A percentile compares a stretch with the other conserved stretches of the same genome.
These are phyloP conservation scores for Tetrapisispora pingtungensis DNA, from an alignment of 805 yeast species.

Conservation along the genomic window DNA sequence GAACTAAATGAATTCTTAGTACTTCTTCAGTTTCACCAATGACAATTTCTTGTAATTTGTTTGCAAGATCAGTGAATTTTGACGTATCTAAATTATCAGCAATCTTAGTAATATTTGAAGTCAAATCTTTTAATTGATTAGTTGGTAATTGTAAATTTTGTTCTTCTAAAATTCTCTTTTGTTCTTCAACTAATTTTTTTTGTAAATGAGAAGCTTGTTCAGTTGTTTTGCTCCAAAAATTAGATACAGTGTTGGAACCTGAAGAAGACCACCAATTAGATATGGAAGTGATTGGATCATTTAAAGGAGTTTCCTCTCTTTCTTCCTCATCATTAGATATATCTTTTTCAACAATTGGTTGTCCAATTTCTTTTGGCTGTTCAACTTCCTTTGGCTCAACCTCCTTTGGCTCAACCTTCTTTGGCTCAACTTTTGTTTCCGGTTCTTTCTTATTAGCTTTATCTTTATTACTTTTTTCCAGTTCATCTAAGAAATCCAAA, in stretches of 20 bases:
- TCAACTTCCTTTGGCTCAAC: slow-evolving; percentile 10
- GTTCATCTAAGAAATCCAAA: slow-evolving; percentile 47
- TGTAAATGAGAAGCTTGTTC: slow-evolving; percentile 35
- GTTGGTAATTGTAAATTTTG: slow-evolving; percentile 1
- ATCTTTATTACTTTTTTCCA: slow-evolving; percentile 49
- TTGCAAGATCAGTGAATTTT: slow-evolving; percentile 25
- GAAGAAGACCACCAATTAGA: slow-evolving; percentile 68
- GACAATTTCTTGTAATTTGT: slow-evolving; percentile 24
- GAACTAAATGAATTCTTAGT: slow-evolving; percentile 52
- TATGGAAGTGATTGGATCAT: slow-evolving; percentile 56
- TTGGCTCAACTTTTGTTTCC: not conserved
- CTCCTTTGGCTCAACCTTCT: slow-evolving; percentile 13
- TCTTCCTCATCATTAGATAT: slow-evolving; percentile 13
- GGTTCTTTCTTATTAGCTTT: no score
- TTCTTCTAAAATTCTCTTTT: slow-evolving; percentile 18
- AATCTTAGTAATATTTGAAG: slow-evolving; percentile 12
- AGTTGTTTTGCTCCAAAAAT: slow-evolving; percentile 57
- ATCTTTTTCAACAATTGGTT: no score
- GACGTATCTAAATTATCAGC: slow-evolving; percentile 7
- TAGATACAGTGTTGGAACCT: slow-evolving; percentile 56
- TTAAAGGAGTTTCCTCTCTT: slow-evolving; percentile 19
- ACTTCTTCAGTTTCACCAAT: slow-evolving; percentile 41
- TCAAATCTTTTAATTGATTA: slow-evolving; percentile 3
- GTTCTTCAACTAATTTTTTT: slow-evolving; percentile 30
- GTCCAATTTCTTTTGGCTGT: slow-evolving; percentile 11